Evolutionary conservation across 495 filamentous ascomycete genomes (phyloP).

Genomic region (Clavariopsis aquatica): DNA sequence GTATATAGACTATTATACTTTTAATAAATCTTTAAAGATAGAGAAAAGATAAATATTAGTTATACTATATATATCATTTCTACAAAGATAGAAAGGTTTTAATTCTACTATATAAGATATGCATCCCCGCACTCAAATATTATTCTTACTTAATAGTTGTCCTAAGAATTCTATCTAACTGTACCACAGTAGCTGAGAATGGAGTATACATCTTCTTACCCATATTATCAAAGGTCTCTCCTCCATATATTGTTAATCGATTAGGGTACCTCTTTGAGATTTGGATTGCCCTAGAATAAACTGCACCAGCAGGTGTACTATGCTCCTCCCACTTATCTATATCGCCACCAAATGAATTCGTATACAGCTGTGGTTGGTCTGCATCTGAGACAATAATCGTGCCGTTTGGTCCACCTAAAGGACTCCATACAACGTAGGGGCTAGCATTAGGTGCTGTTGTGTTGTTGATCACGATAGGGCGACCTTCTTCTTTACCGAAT

Average conservation of each 20-base stretch:
- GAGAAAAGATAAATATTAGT: too few species aligned
- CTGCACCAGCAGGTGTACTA: conserved; percentile 7
- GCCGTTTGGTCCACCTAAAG: conserved; percentile 38
- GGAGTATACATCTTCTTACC: conserved; percentile 5
- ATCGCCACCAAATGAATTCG: conserved; percentile 46
- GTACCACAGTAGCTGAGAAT: conserved; percentile 16
- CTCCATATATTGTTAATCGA: conserved; percentile 19
- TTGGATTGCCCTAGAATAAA: conserved; percentile 15
- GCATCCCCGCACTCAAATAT: too few species aligned
- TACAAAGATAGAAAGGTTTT: too few species aligned
- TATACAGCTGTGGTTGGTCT: conserved; percentile 53
- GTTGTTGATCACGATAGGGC: conserved; percentile 50
- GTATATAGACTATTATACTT: too few species aligned
- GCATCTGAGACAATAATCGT: conserved; percentile 56
- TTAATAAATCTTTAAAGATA: too few species aligned
- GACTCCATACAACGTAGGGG: conserved; percentile 44
- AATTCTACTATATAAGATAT: too few species aligned
- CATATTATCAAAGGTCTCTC: conserved; percentile 17
- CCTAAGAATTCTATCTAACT: background rate
- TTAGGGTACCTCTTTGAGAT: conserved; percentile 12
- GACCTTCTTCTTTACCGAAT: conserved; percentile 49
- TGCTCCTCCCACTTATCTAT: conserved; percentile 21
- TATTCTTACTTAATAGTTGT: too few species aligned
- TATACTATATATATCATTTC: too few species aligned
- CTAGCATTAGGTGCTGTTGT: conserved; percentile 52